These are phyloP conservation scores for Tuctoria greenei DNA, from an alignment of 176 grass and related monocot genomes.

Conservation along the genomic window DNA sequence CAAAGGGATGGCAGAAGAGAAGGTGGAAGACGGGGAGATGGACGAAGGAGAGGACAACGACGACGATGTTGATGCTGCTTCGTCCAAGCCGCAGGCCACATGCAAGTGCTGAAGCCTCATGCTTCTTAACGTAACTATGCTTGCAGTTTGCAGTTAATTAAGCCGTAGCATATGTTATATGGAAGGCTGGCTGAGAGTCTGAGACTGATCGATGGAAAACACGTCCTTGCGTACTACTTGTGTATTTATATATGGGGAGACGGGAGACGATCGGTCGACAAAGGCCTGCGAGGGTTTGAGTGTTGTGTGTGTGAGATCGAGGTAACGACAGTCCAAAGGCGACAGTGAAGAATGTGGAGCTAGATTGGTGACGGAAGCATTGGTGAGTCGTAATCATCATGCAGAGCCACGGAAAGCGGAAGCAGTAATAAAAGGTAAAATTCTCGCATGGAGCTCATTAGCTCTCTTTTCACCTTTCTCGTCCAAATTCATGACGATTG, in stretches of 20 bases:
- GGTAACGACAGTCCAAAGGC: conserved; percentile 48
- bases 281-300: conserved; percentile 42
- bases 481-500: conserved; percentile 52
- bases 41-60: conserved; percentile 28
- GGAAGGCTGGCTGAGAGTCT: conserved; percentile 10
- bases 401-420: conserved; percentile 42
- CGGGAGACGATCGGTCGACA: conserved; percentile 29
- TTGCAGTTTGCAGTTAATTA: neutral
- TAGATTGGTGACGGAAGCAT: conserved; percentile 50
- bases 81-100: conserved; percentile 45
- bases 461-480: conserved; percentile 48
- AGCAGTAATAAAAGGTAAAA: conserved; percentile 42
- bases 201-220: neutral
- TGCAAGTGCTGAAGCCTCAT: conserved; percentile 65
- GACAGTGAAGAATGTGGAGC: conserved; percentile 39
- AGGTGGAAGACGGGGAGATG: neutral
- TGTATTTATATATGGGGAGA: conserved; percentile 51
- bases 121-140: neutral
- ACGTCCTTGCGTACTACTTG: neutral
- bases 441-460: conserved; percentile 42
- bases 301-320: conserved; percentile 40
- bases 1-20: conserved; percentile 29
- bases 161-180: neutral
- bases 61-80: conserved; percentile 27
- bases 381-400: conserved; percentile 56